Evolutionary conservation across 495 filamentous ascomycete genomes (phyloP).

Genomic region (Neurospora sp.): DNA sequence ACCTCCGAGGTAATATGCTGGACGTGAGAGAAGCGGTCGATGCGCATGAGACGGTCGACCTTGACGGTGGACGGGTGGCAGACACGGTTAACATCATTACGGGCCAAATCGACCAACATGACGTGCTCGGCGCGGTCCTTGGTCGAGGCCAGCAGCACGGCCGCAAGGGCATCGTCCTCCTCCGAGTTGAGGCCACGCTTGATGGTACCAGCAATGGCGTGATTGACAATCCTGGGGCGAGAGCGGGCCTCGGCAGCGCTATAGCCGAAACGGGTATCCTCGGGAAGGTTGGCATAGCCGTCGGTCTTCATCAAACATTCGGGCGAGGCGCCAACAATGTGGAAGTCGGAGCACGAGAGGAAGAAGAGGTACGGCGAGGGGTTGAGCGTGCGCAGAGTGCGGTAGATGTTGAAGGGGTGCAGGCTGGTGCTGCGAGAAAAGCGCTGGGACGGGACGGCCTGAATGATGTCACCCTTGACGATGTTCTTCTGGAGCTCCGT

Average conservation of each 20-base stretch:
- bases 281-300: conserved; percentile 19
- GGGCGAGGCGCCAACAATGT: conserved; percentile 88
- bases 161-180: conserved; percentile 71
- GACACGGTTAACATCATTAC: conserved; percentile 93
- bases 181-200: conserved; percentile 69
- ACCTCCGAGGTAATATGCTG: conserved; percentile 96
- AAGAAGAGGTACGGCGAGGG: conserved; percentile 96
- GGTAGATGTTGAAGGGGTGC: conserved; percentile 98
- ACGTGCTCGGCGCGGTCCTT: conserved; percentile 98
- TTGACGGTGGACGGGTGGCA: conserved; percentile 82
- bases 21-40: conserved; percentile 91
- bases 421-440: conserved; percentile 79
- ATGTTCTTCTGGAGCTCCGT: conserved; percentile 77
- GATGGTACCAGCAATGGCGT: conserved; percentile 94
- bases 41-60: conserved; percentile 89
- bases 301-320: conserved; percentile 90
- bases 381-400: conserved; percentile 88
- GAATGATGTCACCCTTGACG: conserved; percentile 84
- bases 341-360: conserved; percentile 80
- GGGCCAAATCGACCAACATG: conserved; percentile 95
- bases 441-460: conserved; percentile 89
- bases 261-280: conserved; percentile 18
- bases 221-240: conserved; percentile 79
- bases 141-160: conserved; percentile 64
- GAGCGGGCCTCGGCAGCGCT: conserved; percentile 12